Conservation (phyloP, 257 asterid species). For the Lantana camara region DNA sequence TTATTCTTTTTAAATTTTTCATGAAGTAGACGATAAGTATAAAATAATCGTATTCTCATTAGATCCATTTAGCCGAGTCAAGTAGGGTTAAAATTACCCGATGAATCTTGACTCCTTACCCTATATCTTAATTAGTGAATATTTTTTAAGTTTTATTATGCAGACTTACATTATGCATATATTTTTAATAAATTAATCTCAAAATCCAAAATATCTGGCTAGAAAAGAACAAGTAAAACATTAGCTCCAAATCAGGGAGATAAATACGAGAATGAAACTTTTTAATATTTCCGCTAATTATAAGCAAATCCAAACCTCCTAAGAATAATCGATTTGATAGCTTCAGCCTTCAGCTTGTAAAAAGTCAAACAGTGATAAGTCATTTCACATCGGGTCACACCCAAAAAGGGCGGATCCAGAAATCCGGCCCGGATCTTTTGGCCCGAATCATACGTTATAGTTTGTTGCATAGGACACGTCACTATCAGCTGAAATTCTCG, state of each 20-base stretch:
- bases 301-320: neutral
- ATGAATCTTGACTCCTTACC: too few species aligned
- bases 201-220: neutral
- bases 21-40: too few species aligned
- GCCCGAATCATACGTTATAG: conserved; percentile 3
- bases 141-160: too few species aligned
- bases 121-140: too few species aligned
- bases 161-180: too few species aligned
- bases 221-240: neutral
- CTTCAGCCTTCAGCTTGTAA: neutral
- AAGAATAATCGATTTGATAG: neutral
- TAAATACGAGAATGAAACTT: neutral
- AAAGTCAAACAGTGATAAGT: neutral
- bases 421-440: neutral
- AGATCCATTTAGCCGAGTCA: too few species aligned
- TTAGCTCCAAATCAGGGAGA: neutral
- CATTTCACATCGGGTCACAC: neutral
- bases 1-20: too few species aligned
- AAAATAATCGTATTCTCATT: too few species aligned
- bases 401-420: neutral
- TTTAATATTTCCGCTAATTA: neutral
- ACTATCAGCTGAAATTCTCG: conserved; percentile 24
- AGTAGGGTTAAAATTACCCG: too few species aligned
- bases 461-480: conserved; percentile 5
- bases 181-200: too few species aligned